Percentiles rank a stretch among this genome's conserved stretches.
Evolutionary conservation across 257 asterid species (phyloP).

Genomic region (Gynochthodes officinalis): DNA sequence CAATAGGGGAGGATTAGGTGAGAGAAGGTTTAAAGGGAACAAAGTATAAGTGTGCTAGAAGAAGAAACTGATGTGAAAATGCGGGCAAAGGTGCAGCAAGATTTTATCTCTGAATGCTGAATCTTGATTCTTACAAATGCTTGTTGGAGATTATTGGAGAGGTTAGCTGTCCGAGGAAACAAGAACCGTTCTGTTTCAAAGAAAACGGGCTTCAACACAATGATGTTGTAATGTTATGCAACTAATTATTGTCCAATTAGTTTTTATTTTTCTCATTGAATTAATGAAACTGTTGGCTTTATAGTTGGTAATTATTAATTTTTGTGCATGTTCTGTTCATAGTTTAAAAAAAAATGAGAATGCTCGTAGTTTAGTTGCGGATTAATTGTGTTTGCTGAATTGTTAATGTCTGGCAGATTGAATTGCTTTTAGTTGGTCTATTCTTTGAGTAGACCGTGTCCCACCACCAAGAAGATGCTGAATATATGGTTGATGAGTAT

Average conservation of each 20-base stretch:
- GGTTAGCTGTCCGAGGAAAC: conserved; percentile 26
- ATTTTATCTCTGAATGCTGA: conserved; percentile 27
- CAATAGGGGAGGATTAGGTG: conserved; percentile 19
- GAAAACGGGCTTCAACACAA: conserved; percentile 26
- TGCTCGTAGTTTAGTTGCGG: no score
- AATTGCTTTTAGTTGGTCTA: no score
- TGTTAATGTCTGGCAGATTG: no score
- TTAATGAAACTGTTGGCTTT: background rate
- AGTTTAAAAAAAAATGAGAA: no score
- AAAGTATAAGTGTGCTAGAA: conserved; percentile 15
- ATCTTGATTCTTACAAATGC: conserved; percentile 22
- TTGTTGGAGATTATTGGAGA: conserved; percentile 23
- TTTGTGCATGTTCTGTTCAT: background rate
- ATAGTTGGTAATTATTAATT: background rate
- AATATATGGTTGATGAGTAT: no score
- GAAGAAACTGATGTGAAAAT: conserved; percentile 10
- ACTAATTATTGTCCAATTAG: background rate
- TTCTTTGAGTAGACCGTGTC: no score
- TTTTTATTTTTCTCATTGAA: background rate
- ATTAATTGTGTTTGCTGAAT: no score
- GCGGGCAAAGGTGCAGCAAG: conserved; percentile 7
- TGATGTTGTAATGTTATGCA: conserved; percentile 6
- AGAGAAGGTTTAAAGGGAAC: conserved; percentile 8
- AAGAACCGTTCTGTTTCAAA: conserved; percentile 23
- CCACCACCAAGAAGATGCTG: no score